Conservation (phyloP, 1,284 basidiomycete species). For the Puccinia hordei region DNA sequence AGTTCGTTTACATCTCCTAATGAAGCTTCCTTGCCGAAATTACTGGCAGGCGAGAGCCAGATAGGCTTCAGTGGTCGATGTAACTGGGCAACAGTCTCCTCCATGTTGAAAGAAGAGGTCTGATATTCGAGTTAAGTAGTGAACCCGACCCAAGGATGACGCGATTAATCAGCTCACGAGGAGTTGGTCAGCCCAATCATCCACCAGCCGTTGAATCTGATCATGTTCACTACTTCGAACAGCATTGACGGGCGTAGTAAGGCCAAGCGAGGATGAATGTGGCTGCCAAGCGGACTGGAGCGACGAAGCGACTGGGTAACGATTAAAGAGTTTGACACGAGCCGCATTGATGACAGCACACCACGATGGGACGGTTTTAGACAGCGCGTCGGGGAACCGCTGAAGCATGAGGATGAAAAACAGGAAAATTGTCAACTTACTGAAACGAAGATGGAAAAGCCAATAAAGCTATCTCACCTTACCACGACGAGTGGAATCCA, state of each 20-base stretch:
- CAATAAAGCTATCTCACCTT: constrained; percentile 63
- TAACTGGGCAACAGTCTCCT: constrained; percentile 60
- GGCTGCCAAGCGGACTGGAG: constrained; percentile 53
- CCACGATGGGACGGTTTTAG: constrained; percentile 95
- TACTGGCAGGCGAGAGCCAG: constrained; percentile 69
- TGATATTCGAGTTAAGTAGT: constrained; percentile 58
- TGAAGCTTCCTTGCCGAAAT: constrained; percentile 62
- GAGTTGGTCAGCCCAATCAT: constrained; percentile 70
- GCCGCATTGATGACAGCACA: constrained; percentile 87
- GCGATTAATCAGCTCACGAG: constrained; percentile 61
- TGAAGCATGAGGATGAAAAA: constrained; percentile 50
- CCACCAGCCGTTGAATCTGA: constrained; percentile 70
- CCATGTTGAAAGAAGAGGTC: constrained; percentile 54
- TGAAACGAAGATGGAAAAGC: not conserved
- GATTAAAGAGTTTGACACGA: constrained; percentile 57
- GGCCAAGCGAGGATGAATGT: constrained; percentile 60
- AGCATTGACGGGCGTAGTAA: constrained; percentile 69
- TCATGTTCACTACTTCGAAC: constrained; percentile 66
- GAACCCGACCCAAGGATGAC: not conserved
- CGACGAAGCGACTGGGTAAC: constrained; percentile 57
- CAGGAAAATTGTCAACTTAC: constrained; percentile 5
- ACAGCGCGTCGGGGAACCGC: constrained; percentile 88
- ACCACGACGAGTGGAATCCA: constrained; percentile 89
- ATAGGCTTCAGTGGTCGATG: constrained; percentile 67
- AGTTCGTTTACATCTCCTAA: constrained; percentile 52